Percentiles rank a stretch among this genome's conserved stretches.
Evolutionary conservation across 768 basidiomycete genomes (phyloP).

Genomic region (Harrya chromipes): DNA sequence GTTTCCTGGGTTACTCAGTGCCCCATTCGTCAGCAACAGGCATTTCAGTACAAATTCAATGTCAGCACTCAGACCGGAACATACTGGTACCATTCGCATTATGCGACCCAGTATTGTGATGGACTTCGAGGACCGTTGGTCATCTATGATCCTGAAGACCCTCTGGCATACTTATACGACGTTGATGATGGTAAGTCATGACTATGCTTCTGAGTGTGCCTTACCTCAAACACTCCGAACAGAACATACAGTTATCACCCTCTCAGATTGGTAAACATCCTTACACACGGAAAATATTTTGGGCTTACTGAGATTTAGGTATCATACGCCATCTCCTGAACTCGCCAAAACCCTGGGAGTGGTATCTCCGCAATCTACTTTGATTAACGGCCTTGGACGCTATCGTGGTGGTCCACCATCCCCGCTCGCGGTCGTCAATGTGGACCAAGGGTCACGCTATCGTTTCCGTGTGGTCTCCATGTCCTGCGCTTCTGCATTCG

Average conservation of each 20-base stretch:
- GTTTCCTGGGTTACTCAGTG: no score
- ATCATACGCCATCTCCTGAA: conserved; percentile 27
- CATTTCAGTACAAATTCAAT: conserved; percentile 36
- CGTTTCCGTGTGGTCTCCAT: conserved; percentile 49
- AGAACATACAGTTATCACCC: conserved; percentile 21
- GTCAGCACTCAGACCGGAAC: conserved; percentile 26
- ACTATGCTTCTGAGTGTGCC: background rate
- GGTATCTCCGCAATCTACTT: conserved; percentile 32
- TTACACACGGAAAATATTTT: background rate
- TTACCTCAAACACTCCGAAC: background rate
- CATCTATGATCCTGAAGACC: conserved; percentile 35
- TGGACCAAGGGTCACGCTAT: conserved; percentile 39
- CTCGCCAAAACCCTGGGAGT: conserved; percentile 9
- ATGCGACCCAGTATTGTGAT: conserved; percentile 42
- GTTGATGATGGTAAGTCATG: conserved; percentile 28
- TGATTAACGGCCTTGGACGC: conserved; percentile 51
- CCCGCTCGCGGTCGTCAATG: conserved; percentile 42
- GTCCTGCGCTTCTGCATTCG: conserved; percentile 40
- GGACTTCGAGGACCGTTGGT: conserved; percentile 31
- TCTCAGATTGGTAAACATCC: conserved; percentile 40
- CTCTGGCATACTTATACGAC: conserved; percentile 26
- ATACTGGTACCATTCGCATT: conserved; percentile 47
- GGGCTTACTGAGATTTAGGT: conserved; percentile 22
- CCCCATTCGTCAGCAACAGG: conserved; percentile 24
- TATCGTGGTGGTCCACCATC: conserved; percentile 36